Evolutionary conservation across 805 yeast species (phyloP).

Genomic region (Suhomyces prunicola): DNA sequence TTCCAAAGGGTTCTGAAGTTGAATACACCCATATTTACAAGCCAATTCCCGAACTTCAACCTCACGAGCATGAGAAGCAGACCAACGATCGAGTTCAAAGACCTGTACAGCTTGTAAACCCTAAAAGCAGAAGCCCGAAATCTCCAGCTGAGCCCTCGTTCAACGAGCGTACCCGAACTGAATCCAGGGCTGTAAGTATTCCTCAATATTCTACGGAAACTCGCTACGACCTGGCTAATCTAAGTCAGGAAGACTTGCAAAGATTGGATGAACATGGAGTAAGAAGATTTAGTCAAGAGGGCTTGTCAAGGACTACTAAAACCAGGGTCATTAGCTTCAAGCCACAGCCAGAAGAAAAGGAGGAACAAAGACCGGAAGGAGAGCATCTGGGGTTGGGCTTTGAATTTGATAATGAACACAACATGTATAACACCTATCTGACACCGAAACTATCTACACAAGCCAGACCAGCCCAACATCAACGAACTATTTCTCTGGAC

Average conservation of each 20-base stretch:
- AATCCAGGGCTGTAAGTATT: constrained; percentile 1
- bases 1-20: constrained; percentile 24
- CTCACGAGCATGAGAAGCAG: background rate
- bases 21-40: constrained; percentile 19
- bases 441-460: background rate
- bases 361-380: background rate
- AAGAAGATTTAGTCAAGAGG: background rate
- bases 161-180: background rate
- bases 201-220: constrained; percentile 1
- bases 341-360: background rate
- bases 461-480: background rate
- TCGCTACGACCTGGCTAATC: background rate
- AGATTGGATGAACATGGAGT: background rate
- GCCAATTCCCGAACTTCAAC: constrained; percentile 22
- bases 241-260: background rate
- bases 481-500: background rate
- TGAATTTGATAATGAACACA: background rate
- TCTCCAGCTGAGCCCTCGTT: background rate
- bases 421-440: background rate
- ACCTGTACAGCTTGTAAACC: background rate
- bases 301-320: background rate
- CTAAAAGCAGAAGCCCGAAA: background rate
- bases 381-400: background rate
- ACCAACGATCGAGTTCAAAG: background rate
- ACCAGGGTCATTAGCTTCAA: background rate